These are phyloP conservation scores for Tolypocladium amazonense DNA, from an alignment of 2,329 filamentous ascomycete genomes.

Conservation along the genomic window DNA sequence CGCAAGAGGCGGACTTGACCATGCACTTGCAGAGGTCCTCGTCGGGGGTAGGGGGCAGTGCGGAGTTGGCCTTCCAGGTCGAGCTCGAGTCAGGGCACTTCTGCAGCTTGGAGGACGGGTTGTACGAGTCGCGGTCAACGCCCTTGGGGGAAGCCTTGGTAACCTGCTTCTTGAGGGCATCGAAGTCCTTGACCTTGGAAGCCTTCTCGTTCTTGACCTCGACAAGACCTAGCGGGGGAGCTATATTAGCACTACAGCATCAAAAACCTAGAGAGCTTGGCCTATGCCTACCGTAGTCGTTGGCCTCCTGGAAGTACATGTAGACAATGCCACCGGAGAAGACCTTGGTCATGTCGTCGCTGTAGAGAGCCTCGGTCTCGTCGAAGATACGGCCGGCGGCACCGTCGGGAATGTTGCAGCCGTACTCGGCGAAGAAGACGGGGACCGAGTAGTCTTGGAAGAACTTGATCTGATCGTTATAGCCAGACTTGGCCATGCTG, in stretches of 20 bases:
- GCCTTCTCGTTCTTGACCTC: conserved; percentile 46
- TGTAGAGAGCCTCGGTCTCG: conserved; percentile 76
- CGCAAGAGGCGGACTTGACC: conserved; percentile 62
- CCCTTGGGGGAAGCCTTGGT: conserved; percentile 54
- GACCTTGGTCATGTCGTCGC: conserved; percentile 68
- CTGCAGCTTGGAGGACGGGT: conserved; percentile 57
- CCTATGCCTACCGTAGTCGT: conserved; percentile 61
- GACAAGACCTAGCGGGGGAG: conserved; percentile 47
- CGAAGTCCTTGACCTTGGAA: conserved; percentile 63
- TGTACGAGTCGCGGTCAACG: conserved; percentile 59
- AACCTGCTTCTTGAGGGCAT: conserved; percentile 59
- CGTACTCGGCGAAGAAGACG: conserved; percentile 97
- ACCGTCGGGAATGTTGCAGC: conserved; percentile 64
- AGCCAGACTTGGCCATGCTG: conserved; percentile 66
- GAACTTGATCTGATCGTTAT: conserved; percentile 71
- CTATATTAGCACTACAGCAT: conserved; percentile 5
- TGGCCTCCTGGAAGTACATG: conserved; percentile 91
- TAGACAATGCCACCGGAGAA: conserved; percentile 97
- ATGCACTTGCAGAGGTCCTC: conserved; percentile 76
- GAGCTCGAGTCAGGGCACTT: conserved; percentile 57
- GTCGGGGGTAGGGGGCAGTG: conserved; percentile 77
- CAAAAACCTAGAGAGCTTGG: background rate
- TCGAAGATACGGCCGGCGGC: conserved; percentile 65
- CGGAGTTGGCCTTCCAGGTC: conserved; percentile 54
- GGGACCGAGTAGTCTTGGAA: conserved; percentile 86